These are phyloP conservation scores for Leccinum uliginosum DNA, from an alignment of 768 basidiomycete genomes.

Conservation along the genomic window DNA sequence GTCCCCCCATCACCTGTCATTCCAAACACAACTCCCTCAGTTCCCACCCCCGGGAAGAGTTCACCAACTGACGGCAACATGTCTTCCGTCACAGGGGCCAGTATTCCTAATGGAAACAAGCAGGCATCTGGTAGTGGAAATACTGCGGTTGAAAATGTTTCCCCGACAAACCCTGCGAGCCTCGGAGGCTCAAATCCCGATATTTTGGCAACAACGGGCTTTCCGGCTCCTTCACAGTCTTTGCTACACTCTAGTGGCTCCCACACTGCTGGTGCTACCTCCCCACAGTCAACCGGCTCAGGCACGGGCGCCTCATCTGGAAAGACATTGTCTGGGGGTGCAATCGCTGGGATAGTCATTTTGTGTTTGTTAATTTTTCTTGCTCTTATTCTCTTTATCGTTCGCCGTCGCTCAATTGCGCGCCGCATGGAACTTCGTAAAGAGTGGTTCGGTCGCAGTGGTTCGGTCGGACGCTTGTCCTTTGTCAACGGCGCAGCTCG, in stretches of 20 bases:
- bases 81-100: background rate
- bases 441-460: slow-evolving; percentile 35
- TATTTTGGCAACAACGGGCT: background rate
- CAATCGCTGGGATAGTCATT: slow-evolving; percentile 44
- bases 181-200: background rate
- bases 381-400: slow-evolving; percentile 35
- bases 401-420: slow-evolving; percentile 43
- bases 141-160: background rate
- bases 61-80: background rate
- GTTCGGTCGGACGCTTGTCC: background rate
- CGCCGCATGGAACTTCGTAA: slow-evolving; percentile 41
- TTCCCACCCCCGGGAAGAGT: background rate
- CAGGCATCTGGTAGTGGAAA: background rate
- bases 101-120: background rate
- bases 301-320: slow-evolving; percentile 12
- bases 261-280: slow-evolving; percentile 8
- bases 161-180: background rate
- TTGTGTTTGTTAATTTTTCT: slow-evolving; percentile 31
- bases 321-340: slow-evolving; percentile 38
- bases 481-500: slow-evolving; percentile 10
- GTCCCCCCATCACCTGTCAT: background rate
- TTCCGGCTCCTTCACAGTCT: slow-evolving; percentile 5
- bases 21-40: background rate
- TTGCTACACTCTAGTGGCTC: slow-evolving; percentile 7
- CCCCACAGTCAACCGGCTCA: slow-evolving; percentile 12